These are phyloP conservation scores for Lavandula angustifolia DNA, from an alignment of 257 asterid genomes.

Conservation along the genomic window DNA sequence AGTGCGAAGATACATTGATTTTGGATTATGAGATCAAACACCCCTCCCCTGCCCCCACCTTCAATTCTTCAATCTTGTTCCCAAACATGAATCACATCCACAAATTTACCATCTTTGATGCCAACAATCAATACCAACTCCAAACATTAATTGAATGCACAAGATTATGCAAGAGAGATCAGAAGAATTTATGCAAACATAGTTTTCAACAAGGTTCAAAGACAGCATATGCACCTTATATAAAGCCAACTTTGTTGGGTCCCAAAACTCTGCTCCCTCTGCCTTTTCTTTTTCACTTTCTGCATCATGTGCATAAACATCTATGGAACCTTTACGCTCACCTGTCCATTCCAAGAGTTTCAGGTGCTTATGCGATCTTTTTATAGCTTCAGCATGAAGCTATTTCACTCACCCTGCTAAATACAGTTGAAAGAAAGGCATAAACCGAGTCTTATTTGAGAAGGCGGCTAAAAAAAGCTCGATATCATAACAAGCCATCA, in stretches of 20 bases:
- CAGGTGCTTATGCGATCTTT: slow-evolving; percentile 1
- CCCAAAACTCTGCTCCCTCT: slow-evolving; percentile 11
- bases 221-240: slow-evolving; percentile 1
- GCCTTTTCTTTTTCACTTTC: neutral
- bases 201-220: neutral
- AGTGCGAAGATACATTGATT: slow-evolving; percentile 32
- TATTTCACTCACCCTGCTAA: slow-evolving; percentile 1
- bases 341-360: slow-evolving; percentile 34
- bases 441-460: slow-evolving; percentile 8
- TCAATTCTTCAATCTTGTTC: slow-evolving; percentile 14
- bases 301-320: slow-evolving; percentile 8
- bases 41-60: neutral
- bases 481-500: slow-evolving; percentile 2
- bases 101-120: slow-evolving; percentile 17
- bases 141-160: slow-evolving; percentile 12
- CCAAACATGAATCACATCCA: slow-evolving; percentile 34
- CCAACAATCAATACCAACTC: slow-evolving; percentile 16
- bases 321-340: slow-evolving; percentile 18
- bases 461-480: slow-evolving; percentile 13
- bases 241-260: slow-evolving; percentile 22
- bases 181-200: neutral
- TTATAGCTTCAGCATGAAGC: neutral
- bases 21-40: slow-evolving; percentile 27
- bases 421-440: neutral
- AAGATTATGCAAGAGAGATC: slow-evolving; percentile 3